phyloP scores from a whole-genome alignment of 2,329 filamentous ascomycete genomes.

The Cordyceps farinosa region DNA sequence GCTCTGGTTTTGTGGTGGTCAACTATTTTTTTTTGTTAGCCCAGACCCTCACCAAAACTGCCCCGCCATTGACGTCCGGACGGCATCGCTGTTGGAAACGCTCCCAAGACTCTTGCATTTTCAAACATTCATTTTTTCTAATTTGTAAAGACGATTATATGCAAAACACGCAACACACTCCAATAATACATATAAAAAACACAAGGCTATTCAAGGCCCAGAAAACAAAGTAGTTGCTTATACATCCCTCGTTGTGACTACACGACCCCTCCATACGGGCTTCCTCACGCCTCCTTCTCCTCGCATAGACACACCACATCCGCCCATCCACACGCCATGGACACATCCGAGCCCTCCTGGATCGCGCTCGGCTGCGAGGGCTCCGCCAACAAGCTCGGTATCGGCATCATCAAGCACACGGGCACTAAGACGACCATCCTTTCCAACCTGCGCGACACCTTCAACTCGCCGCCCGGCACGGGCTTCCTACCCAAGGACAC shows the following conservation, averaged over 20 bases:
- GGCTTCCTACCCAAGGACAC: slow-evolving; percentile 97
- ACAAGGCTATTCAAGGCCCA: too few relatives aligned
- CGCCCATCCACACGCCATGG: slow-evolving; percentile 21
- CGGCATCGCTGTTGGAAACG: neutral
- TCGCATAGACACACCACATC: neutral
- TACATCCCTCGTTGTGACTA: neutral
- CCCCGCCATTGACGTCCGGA: slow-evolving; percentile 10
- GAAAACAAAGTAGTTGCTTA: neutral
- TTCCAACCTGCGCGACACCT: slow-evolving; percentile 92
- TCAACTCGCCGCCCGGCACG: slow-evolving; percentile 83
- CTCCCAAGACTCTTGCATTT: neutral
- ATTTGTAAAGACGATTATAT: too few relatives aligned
- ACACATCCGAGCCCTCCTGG: slow-evolving; percentile 36
- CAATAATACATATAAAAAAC: too few relatives aligned
- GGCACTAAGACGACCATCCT: slow-evolving; percentile 61
- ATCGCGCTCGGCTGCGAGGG: slow-evolving; percentile 70
- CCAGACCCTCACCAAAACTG: neutral
- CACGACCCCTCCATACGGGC: slow-evolving; percentile 3
- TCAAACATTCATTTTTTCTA: too few relatives aligned
- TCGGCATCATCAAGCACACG: slow-evolving; percentile 84
- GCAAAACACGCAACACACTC: too few relatives aligned
- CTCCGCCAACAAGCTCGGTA: slow-evolving; percentile 95
- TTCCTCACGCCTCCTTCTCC: neutral
- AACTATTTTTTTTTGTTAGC: slow-evolving; percentile 6
- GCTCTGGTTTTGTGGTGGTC: neutral